Evolutionary conservation across 129 eudicot genomes (phyloP).

Genomic region (Dittrichia graveolens): DNA sequence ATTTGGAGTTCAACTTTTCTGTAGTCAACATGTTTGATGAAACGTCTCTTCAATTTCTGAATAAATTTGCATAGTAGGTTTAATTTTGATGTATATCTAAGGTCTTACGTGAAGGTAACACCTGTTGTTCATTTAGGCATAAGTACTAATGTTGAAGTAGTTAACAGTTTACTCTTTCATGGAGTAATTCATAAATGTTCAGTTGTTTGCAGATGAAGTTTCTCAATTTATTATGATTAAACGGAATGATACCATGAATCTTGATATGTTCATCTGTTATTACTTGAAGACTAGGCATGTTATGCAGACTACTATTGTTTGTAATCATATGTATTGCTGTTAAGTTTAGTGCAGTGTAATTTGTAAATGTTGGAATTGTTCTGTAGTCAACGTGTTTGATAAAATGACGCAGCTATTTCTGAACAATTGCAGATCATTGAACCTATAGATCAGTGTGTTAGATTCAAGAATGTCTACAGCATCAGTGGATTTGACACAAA

Average conservation of each 20-base stretch:
- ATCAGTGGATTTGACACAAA: conserved; percentile 49
- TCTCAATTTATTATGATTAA: background rate
- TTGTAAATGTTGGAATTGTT: conserved; percentile 2
- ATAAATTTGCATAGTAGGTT: background rate
- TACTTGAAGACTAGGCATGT: conserved; percentile 1
- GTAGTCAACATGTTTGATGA: conserved; percentile 20
- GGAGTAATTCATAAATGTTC: background rate
- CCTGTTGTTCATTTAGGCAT: background rate
- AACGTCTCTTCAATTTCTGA: conserved; percentile 15
- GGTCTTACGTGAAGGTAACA: background rate
- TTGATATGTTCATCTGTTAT: conserved; percentile 6
- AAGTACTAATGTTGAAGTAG: background rate
- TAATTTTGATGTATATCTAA: background rate
- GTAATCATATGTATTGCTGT: background rate
- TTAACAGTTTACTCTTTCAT: background rate
- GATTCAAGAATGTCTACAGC: conserved; percentile 47
- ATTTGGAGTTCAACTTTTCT: background rate
- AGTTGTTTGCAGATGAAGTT: background rate
- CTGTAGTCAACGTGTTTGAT: background rate
- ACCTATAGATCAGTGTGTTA: conserved; percentile 5
- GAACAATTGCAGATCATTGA: conserved; percentile 38
- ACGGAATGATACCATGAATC: background rate
- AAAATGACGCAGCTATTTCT: conserved; percentile 6
- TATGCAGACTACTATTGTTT: background rate
- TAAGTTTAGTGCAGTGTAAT: background rate